Evolutionary conservation across 1,284 basidiomycete genomes (phyloP).

Genomic region (Kwoniella shivajii): DNA sequence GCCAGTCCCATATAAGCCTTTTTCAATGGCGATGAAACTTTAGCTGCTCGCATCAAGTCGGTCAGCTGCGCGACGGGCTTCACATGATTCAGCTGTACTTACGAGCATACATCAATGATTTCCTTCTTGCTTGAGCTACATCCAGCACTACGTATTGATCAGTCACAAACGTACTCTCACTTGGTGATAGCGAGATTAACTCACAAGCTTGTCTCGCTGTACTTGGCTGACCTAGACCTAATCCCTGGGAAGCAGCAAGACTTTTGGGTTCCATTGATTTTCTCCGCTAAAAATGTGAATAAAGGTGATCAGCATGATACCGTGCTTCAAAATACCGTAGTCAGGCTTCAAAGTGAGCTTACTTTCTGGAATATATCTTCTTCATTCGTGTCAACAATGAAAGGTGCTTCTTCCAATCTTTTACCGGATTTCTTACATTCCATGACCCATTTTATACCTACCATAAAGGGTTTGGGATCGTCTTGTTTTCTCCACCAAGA

Average conservation of each 20-base stretch:
- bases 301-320: background rate
- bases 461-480: constrained; percentile 61
- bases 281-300: constrained; percentile 54
- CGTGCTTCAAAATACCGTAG: too few relatives aligned
- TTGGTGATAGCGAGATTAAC: constrained; percentile 4
- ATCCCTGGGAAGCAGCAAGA: constrained; percentile 16
- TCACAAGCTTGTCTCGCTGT: constrained; percentile 14
- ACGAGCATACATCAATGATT: constrained; percentile 47
- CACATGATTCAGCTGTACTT: too few relatives aligned
- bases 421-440: constrained; percentile 73
- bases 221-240: background rate
- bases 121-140: constrained; percentile 34
- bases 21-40: constrained; percentile 48
- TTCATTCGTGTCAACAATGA: constrained; percentile 68
- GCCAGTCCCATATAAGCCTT: constrained; percentile 18
- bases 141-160: constrained; percentile 11
- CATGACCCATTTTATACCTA: constrained; percentile 91
- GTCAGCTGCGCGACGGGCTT: too few relatives aligned
- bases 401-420: constrained; percentile 67
- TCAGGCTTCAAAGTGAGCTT: constrained; percentile 19
- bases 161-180: background rate
- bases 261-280: constrained; percentile 63
- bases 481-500: constrained; percentile 66
- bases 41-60: too few relatives aligned
- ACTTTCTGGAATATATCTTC: constrained; percentile 74